Evolutionary conservation across 306 rosid genomes (phyloP).

Genomic region (Dalbergia oliveri): DNA sequence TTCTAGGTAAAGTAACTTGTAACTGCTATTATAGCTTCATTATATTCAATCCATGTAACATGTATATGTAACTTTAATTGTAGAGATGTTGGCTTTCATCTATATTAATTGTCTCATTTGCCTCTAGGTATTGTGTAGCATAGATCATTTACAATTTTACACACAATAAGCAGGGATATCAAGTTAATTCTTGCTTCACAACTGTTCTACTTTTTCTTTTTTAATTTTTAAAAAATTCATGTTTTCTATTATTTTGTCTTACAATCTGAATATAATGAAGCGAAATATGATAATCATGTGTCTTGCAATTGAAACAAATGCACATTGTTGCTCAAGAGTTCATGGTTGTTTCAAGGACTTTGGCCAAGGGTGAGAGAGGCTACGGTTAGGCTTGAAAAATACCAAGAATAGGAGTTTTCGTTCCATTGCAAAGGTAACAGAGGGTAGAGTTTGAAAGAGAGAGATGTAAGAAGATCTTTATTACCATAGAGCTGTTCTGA

Average conservation of each 20-base stretch:
- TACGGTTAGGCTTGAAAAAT: no score
- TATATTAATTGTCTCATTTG: slow-evolving; percentile 20
- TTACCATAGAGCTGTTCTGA: no score
- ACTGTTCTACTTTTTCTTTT: not conserved
- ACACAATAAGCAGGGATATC: slow-evolving; percentile 8
- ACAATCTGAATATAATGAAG: not conserved
- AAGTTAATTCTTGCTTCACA: not conserved
- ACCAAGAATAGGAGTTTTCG: no score
- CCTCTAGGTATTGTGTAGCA: not conserved
- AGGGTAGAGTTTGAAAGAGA: no score
- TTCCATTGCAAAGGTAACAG: no score
- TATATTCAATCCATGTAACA: slow-evolving; percentile 8
- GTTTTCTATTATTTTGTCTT: not conserved
- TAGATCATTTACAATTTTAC: slow-evolving; percentile 1
- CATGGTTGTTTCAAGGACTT: no score
- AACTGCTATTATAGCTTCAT: slow-evolving; percentile 10
- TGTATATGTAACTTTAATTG: slow-evolving; percentile 39
- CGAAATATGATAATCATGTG: not conserved
- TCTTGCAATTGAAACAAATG: not conserved
- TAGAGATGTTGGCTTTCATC: slow-evolving; percentile 29
- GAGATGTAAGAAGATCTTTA: no score
- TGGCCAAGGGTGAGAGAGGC: no score
- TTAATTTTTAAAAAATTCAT: not conserved
- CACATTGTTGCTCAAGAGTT: not conserved
- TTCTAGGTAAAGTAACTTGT: slow-evolving; percentile 67